Evolutionary conservation across 139 green algal species (phyloP).

Genomic region (Ettlia oleoabundans): DNA sequence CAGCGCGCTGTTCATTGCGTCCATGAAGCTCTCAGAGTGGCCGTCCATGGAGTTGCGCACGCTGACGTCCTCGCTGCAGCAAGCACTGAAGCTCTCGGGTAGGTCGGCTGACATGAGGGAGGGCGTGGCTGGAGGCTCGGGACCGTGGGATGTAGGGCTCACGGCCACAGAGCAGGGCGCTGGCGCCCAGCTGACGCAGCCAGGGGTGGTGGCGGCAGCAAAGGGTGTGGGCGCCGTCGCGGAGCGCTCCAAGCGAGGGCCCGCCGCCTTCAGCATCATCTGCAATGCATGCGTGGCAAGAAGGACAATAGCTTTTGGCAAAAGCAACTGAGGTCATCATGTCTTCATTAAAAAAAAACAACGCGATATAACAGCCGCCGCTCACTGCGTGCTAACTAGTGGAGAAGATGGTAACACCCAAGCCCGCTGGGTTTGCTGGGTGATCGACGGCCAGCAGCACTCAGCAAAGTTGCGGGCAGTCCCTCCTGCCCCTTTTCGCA

Average conservation of each 20-base stretch:
- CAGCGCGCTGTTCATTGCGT: slow-evolving; percentile 11
- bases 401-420: too few relatives aligned
- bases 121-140: slow-evolving; percentile 41
- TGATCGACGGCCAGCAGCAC: too few relatives aligned
- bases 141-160: not conserved
- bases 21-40: not conserved
- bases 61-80: not conserved
- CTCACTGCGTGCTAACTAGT: too few relatives aligned
- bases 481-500: slow-evolving; percentile 21
- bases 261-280: slow-evolving; percentile 23
- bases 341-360: too few relatives aligned
- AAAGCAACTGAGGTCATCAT: too few relatives aligned
- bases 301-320: too few relatives aligned
- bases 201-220: not conserved
- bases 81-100: slow-evolving; percentile 13
- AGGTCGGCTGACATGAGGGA: slow-evolving; percentile 23
- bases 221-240: not conserved
- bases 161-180: not conserved
- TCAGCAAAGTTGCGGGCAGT: not conserved
- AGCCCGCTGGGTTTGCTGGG: too few relatives aligned
- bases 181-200: not conserved
- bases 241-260: not conserved
- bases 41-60: slow-evolving; percentile 13
- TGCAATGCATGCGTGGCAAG: not conserved
- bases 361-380: too few relatives aligned